A percentile compares a stretch with the other conserved stretches of the same genome.
Conservation (phyloP, 495 filamentous ascomycete species). For the Talaromyces nanjingensis region DNA sequence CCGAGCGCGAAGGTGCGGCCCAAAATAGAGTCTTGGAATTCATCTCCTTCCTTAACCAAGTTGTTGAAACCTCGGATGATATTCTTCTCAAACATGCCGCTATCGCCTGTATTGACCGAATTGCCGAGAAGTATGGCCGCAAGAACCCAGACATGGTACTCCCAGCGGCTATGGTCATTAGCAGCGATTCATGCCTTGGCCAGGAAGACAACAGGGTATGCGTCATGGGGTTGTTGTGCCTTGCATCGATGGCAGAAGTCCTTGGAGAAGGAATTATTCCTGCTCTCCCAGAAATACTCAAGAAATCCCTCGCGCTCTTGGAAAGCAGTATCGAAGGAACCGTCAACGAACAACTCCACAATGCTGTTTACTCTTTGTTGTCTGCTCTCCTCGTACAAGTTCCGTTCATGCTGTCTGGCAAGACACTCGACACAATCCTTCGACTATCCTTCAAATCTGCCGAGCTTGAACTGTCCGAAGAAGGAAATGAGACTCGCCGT, state of each 20-base stretch:
- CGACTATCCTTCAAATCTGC: constrained; percentile 62
- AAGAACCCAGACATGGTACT: constrained; percentile 63
- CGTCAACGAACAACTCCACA: constrained; percentile 58
- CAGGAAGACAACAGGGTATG: constrained; percentile 64
- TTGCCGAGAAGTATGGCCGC: constrained; percentile 87
- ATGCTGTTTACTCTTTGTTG: constrained; percentile 73
- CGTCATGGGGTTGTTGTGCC: constrained; percentile 75
- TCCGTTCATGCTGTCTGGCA: constrained; percentile 75
- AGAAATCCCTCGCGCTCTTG: constrained; percentile 61
- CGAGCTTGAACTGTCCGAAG: constrained; percentile 42
- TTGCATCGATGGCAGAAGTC: constrained; percentile 81
- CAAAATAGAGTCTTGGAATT: constrained; percentile 67
- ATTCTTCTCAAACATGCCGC: constrained; percentile 71
- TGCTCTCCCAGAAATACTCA: constrained; percentile 67
- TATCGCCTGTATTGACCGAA: constrained; percentile 79
- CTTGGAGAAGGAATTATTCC: constrained; percentile 80
- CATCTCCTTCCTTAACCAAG: constrained; percentile 64
- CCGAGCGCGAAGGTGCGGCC: constrained; percentile 56
- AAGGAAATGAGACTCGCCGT: constrained; percentile 54
- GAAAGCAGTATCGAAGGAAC: constrained; percentile 48
- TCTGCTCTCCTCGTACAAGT: constrained; percentile 70
- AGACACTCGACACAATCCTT: constrained; percentile 64
- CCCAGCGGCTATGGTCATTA: constrained; percentile 62
- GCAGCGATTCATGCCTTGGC: constrained; percentile 67
- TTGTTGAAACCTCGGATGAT: constrained; percentile 64